Conservation (phyloP, 768 basidiomycete species). For the Tubosaeta sp. region DNA sequence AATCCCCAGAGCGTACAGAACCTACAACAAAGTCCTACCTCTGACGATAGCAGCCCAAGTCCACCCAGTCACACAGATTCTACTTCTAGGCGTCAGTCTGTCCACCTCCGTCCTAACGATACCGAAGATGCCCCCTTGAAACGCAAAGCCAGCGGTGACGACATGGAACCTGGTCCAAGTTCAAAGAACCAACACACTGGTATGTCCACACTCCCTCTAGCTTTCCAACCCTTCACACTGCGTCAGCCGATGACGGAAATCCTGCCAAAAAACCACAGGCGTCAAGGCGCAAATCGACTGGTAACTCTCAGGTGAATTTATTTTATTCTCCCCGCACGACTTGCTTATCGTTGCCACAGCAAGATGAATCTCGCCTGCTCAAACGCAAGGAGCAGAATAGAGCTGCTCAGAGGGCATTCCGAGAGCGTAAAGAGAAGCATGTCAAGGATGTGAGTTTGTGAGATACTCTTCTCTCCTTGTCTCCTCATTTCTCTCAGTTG, state of each 20-base stretch:
- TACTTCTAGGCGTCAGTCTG: slow-evolving; percentile 17
- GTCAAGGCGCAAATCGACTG: slow-evolving; percentile 39
- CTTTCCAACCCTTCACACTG: background rate
- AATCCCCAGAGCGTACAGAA: slow-evolving; percentile 56
- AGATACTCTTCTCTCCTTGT: slow-evolving; percentile 5
- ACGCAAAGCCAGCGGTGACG: slow-evolving; percentile 71
- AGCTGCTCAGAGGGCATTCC: slow-evolving; percentile 94
- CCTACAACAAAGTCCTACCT: slow-evolving; percentile 45
- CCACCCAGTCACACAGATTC: slow-evolving; percentile 48
- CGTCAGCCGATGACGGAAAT: slow-evolving; percentile 21
- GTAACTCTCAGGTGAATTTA: slow-evolving; percentile 32
- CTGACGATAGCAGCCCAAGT: slow-evolving; percentile 78
- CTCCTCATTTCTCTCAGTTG: slow-evolving; percentile 44
- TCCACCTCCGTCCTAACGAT: slow-evolving; percentile 28
- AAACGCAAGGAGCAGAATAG: slow-evolving; percentile 98
- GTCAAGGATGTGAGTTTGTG: slow-evolving; percentile 80
- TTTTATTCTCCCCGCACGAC: background rate
- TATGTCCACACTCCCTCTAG: slow-evolving; percentile 30
- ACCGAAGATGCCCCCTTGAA: slow-evolving; percentile 55
- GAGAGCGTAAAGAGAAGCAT: slow-evolving; percentile 96
- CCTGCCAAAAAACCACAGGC: slow-evolving; percentile 24
- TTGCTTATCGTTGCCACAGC: slow-evolving; percentile 9
- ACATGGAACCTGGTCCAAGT: slow-evolving; percentile 59
- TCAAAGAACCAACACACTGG: slow-evolving; percentile 64
- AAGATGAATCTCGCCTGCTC: slow-evolving; percentile 71